Percentiles rank a stretch among this genome's conserved stretches.
Evolutionary conservation across 805 yeast species (phyloP).

Genomic region (Schwanniomyces occidentalis): DNA sequence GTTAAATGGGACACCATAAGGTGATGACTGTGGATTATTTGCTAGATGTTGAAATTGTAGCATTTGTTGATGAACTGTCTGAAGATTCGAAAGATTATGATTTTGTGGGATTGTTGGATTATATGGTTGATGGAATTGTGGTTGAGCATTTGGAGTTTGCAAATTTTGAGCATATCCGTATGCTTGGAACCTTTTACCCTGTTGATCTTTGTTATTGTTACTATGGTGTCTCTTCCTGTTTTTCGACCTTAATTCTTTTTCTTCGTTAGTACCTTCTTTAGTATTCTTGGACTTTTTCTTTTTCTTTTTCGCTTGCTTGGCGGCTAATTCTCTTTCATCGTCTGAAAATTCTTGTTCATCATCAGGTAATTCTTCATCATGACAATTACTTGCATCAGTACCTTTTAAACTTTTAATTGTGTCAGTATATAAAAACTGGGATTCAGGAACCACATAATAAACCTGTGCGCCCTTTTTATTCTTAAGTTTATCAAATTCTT

Average conservation of each 20-base stretch:
- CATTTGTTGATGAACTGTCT: constrained; percentile 10
- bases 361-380: constrained; percentile 91
- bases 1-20: constrained; percentile 24
- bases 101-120: constrained; percentile 4
- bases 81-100: constrained; percentile 4
- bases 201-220: constrained; percentile 8
- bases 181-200: constrained; percentile 18
- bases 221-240: constrained; percentile 12
- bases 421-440: constrained; percentile 78
- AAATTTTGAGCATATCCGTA: constrained; percentile 22
- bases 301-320: constrained; percentile 63
- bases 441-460: constrained; percentile 76
- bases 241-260: constrained; percentile 8
- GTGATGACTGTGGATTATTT: constrained; percentile 11
- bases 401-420: constrained; percentile 72
- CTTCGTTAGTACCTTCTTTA: constrained; percentile 13
- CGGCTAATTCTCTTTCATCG: constrained; percentile 82
- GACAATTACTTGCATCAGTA: constrained; percentile 91
- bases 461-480: constrained; percentile 56
- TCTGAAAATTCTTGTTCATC: constrained; percentile 95
- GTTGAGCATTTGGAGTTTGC: constrained; percentile 11
- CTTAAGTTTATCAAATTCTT: constrained; percentile 48
- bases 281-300: constrained; percentile 49
- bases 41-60: constrained; percentile 14
- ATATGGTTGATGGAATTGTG: constrained; percentile 9